Percentiles rank a stretch among this genome's conserved stretches.
Conservation (phyloP, 2,329 filamentous ascomycete genomes). For the Penicillium rolfsii region DNA sequence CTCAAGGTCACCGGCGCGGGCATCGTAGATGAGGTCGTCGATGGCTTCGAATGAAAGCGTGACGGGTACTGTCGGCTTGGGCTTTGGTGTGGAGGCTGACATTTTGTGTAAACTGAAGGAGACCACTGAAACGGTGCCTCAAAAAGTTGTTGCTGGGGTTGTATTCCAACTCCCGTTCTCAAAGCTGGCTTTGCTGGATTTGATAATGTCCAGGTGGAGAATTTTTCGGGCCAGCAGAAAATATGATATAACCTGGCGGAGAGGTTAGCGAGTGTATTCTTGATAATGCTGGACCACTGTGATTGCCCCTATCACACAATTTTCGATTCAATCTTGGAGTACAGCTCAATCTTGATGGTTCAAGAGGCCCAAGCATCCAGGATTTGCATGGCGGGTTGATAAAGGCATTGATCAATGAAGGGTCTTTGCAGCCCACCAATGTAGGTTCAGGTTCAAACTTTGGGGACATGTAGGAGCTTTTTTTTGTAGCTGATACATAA, state of each 20-base stretch:
- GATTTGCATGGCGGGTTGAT: background rate
- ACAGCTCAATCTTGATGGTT: background rate
- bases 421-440: slow-evolving; percentile 7
- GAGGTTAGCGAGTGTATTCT: slow-evolving; percentile 13
- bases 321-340: too few species aligned
- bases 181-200: background rate
- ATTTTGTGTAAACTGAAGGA: slow-evolving; percentile 9
- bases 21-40: slow-evolving; percentile 88
- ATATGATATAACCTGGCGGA: slow-evolving; percentile 17
- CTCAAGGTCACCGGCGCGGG: slow-evolving; percentile 73
- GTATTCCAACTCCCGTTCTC: background rate
- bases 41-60: slow-evolving; percentile 74
- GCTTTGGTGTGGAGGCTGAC: slow-evolving; percentile 23
- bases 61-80: slow-evolving; percentile 32
- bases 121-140: background rate
- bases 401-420: background rate
- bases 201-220: background rate
- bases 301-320: too few species aligned
- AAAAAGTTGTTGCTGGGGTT: background rate
- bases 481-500: background rate
- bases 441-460: background rate
- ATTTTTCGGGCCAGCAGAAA: slow-evolving; percentile 10
- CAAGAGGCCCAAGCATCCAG: background rate
- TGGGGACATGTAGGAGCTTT: background rate
- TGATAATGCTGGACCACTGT: background rate